A percentile compares a stretch with the other conserved stretches of the same genome.
Conservation (phyloP, 345 rosid genomes). For the Bruguiera sexangula region DNA sequence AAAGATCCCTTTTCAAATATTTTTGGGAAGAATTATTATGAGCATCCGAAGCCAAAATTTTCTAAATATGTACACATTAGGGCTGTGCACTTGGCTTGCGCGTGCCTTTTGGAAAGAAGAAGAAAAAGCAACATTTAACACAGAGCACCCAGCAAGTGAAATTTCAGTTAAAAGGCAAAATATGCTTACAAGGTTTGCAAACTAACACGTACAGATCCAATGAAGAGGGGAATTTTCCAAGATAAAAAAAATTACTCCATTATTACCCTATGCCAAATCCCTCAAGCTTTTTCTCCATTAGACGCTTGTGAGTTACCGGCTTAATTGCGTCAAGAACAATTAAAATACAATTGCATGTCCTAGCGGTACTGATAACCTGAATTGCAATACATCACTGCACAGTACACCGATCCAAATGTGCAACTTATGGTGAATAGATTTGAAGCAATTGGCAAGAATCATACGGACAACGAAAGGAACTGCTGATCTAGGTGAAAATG, state of each 20-base stretch:
- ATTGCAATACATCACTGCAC: constrained; percentile 7
- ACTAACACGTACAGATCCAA: too few relatives aligned
- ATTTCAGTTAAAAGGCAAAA: neutral
- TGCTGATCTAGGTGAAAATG: neutral
- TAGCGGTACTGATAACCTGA: constrained; percentile 96
- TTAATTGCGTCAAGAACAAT: constrained; percentile 98
- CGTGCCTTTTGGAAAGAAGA: neutral
- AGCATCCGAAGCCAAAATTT: neutral
- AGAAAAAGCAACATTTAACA: neutral
- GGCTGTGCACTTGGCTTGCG: too few relatives aligned
- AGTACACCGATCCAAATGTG: neutral
- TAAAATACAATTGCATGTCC: constrained; percentile 90
- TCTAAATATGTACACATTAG: neutral
- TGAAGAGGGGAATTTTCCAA: neutral
- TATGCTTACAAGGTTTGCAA: too few relatives aligned
- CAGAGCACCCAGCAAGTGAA: neutral
- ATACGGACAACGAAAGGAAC: neutral
- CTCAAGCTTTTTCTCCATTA: constrained; percentile 96
- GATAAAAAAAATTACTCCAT: neutral
- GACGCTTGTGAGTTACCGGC: constrained; percentile 97
- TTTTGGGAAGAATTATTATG: neutral
- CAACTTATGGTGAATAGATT: neutral
- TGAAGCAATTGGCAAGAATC: neutral
- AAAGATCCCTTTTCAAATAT: neutral
- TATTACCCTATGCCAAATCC: constrained; percentile 95